A percentile compares a stretch with the other conserved stretches of the same genome.
phyloP scores from a whole-genome alignment of 1,284 basidiomycete species.

The Marasmius oreades region DNA sequence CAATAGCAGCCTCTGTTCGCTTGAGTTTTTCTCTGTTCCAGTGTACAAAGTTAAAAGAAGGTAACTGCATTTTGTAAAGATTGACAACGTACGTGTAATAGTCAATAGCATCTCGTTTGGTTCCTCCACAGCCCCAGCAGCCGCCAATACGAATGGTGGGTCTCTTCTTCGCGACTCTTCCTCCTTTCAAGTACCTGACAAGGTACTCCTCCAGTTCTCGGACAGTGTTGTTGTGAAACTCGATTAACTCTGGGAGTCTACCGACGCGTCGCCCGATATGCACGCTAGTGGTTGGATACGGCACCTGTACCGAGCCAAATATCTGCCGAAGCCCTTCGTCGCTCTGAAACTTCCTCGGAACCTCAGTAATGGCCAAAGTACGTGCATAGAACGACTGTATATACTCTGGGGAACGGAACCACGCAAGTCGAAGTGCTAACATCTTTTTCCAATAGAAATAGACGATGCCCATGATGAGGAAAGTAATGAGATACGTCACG shows the following conservation, averaged over 20 bases:
- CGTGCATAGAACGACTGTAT: slow-evolving; percentile 74
- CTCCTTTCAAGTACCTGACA: slow-evolving; percentile 82
- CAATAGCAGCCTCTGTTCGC: slow-evolving; percentile 76
- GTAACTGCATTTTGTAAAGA: slow-evolving; percentile 4
- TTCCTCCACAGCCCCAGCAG: slow-evolving; percentile 71
- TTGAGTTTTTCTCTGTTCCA: slow-evolving; percentile 63
- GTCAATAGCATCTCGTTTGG: slow-evolving; percentile 79
- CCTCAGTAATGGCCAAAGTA: slow-evolving; percentile 71
- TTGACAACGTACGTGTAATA: slow-evolving; percentile 63
- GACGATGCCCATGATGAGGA: slow-evolving; percentile 60
- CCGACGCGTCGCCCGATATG: slow-evolving; percentile 80
- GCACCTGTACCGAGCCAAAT: slow-evolving; percentile 70
- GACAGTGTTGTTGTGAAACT: slow-evolving; percentile 86
- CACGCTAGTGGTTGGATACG: slow-evolving; percentile 82
- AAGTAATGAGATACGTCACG: slow-evolving; percentile 70
- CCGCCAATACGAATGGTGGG: slow-evolving; percentile 75
- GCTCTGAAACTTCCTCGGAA: slow-evolving; percentile 72
- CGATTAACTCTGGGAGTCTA: slow-evolving; percentile 71
- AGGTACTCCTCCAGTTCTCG: slow-evolving; percentile 79
- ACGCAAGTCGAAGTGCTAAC: slow-evolving; percentile 60
- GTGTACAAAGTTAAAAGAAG: neutral
- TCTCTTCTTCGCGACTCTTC: slow-evolving; percentile 68
- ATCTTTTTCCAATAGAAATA: slow-evolving; percentile 76
- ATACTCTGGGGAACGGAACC: slow-evolving; percentile 79
- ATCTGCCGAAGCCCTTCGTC: slow-evolving; percentile 73